Percentiles rank a stretch among this genome's conserved stretches.
These are phyloP conservation scores for Monotropa hypopitys DNA, from an alignment of 179 eudicot genomes.

Conservation along the genomic window DNA sequence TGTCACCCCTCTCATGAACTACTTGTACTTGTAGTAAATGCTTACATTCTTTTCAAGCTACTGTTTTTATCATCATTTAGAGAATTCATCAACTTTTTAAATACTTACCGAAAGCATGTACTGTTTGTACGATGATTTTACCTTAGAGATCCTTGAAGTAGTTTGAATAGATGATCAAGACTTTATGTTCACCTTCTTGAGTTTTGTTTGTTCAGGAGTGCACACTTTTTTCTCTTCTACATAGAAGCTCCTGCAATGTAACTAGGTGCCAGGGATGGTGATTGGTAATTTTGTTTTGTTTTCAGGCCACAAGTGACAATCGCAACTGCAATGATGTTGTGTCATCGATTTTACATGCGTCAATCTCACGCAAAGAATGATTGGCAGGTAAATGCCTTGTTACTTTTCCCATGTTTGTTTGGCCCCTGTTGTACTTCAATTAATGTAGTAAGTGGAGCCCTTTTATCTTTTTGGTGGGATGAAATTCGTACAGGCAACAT, in stretches of 20 bases:
- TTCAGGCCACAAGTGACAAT: conserved; percentile 65
- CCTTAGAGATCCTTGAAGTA: neutral
- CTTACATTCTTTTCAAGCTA: neutral
- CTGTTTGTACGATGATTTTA: neutral
- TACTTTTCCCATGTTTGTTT: neutral
- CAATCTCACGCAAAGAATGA: conserved; percentile 72
- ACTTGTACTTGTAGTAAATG: neutral
- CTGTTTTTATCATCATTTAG: neutral
- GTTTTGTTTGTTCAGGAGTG: neutral
- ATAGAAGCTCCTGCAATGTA: neutral
- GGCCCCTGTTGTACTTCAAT: neutral
- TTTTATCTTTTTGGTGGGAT: neutral
- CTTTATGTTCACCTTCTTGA: neutral
- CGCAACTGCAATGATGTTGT: conserved; percentile 57
- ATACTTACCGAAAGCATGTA: neutral
- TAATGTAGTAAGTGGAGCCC: neutral
- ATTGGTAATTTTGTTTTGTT: conserved; percentile 7
- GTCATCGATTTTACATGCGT: conserved; percentile 67
- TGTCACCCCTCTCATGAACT: neutral
- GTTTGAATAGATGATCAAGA: neutral
- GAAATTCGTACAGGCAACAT: neutral
- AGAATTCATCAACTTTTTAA: neutral
- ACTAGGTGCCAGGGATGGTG: neutral
- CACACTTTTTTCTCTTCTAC: neutral
- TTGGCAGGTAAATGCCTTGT: conserved; percentile 50